Evolutionary conservation across 108 stramenopile genomes (phyloP), one percentile per base, ranked within the genome.

Genomic region (Epipyxis sp.): DNA sequence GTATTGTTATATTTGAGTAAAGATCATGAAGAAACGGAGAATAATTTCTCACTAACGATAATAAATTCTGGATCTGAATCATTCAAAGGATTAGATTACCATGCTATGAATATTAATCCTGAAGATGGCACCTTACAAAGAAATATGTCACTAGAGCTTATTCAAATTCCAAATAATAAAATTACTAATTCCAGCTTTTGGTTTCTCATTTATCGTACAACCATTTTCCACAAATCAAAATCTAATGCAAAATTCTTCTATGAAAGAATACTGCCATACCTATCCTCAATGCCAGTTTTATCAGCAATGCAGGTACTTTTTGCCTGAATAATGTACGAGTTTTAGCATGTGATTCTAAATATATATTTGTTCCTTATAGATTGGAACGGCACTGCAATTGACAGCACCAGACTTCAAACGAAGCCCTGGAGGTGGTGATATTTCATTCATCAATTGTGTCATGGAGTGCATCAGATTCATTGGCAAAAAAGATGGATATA

Each of bases 231-330:
- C 20, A 42, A 34, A 10, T 37, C 27, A 10, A 37, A 27, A 10
- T 13, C 27, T 6, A 32, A 65, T 37, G 61, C 61, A 32, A 65
- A 65, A 32, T 74, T 42, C 50, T 27, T 74, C 34, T 74, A 74
- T 42, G 71, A 74, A 42, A 37, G 71, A 29, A 10, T 74, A 42
- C 6, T 74, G 6, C 44, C 71, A 13, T 74, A 30, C 34, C 71
- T 74, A 10, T 30, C 32, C 50, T 37, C 3, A 10, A 42, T 32
- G 44, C 71, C 6, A 6, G 27, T 39, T 10, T 32, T 34, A 37
- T 27, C 71, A 10, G 71, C 71, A 6, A 29, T 32, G n/a, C 41
- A 39, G 20, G 65, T 20, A 43, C n/a, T n/a, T n/a, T n/a, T n/a
- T n/a, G n/a, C n/a, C n/a, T n/a, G n/a, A n/a, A n/a, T n/a, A n/a